Base-by-base conservation (phyloP, 2,329 filamentous ascomycete species). In the Penicillium corylophilum region DNA sequence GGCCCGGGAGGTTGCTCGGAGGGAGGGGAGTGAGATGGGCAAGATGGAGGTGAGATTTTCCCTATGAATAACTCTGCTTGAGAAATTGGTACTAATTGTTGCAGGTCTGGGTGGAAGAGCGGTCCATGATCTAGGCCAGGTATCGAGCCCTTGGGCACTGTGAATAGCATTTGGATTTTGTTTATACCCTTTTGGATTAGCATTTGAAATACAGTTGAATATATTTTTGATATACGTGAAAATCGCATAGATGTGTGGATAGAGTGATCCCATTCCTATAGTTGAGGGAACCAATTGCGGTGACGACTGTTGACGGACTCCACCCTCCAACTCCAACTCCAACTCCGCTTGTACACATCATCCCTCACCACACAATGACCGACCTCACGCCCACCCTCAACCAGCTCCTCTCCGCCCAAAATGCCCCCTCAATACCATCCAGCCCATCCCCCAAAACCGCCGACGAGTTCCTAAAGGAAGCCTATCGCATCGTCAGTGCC, bases 401-500 rank as follows among this genome's bases (percentile, higher is more conserved):
- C 42, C 51, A 66, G 0, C 63, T 75, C 12, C 64, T 77, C 10
- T 63, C 54, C 28, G 54, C 61, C 44, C 58, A 64, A 48, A 69
- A 49, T 68, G 55, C 48, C 50, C 10, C 76, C 72, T 55, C 68
- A 68, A 53, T 63, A 72, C 46, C 67, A 13, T 55, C 48, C 31
- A 49, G 44, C 2, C 59, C 62, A 16, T 59, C 61, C 23, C 63
- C 65, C 24, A 60, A 70, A 51, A 69, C 66, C 2, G 81, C 94
- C 45, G 89, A 96, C 69, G 88, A 88, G 64, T 99, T 97, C 69
- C 78, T 97, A 29, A 91, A 93, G 68, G 93, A 97, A 74, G 94
- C 94, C 47, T 94, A 95, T 74, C 84, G 88, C 69, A 96, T 97
- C 71, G 92, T 95, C 50, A 46, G 63, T 58, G 26, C 26, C 24